Conservation (phyloP, 192 early-diverging fungal species). For the Backusella circina region DNA sequence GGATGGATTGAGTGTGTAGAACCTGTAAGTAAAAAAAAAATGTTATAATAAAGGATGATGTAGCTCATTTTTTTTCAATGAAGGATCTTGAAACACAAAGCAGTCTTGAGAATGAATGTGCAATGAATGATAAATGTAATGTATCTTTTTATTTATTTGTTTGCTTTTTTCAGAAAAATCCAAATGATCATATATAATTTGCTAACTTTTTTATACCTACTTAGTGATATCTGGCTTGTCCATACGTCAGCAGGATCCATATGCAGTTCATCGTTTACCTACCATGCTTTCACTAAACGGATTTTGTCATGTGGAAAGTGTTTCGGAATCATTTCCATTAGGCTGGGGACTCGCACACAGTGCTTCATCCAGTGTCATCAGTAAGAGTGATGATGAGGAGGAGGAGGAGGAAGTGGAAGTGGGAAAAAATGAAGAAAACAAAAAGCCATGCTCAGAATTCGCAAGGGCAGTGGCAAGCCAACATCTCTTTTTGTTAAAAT, state of each 20-base stretch:
- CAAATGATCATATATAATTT: constrained; percentile 1
- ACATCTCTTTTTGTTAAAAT: constrained; percentile 14
- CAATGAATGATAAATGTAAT: constrained; percentile 31
- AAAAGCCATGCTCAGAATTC: constrained; percentile 20
- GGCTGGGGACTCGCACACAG: constrained; percentile 24
- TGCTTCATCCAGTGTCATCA: background rate
- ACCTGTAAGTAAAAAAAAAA: constrained; percentile 6
- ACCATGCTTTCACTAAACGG: constrained; percentile 28
- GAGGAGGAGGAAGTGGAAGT: background rate
- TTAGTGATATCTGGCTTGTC: constrained; percentile 21
- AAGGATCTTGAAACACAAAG: constrained; percentile 30
- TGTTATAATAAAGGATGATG: background rate
- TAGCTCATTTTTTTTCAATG: background rate
- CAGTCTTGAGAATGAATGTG: constrained; percentile 18
- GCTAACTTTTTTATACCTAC: background rate
- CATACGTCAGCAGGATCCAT: constrained; percentile 31
- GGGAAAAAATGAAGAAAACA: background rate
- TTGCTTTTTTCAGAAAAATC: constrained; percentile 6
- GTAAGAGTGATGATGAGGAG: background rate
- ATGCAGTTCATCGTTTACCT: constrained; percentile 22
- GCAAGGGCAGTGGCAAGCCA: constrained; percentile 23
- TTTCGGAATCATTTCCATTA: constrained; percentile 22
- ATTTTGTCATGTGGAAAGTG: constrained; percentile 23
- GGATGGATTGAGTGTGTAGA: constrained; percentile 50
- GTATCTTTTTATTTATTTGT: background rate